Base-by-base conservation (phyloP, 768 basidiomycete species). In the Amanita pallidorosea region DNA sequence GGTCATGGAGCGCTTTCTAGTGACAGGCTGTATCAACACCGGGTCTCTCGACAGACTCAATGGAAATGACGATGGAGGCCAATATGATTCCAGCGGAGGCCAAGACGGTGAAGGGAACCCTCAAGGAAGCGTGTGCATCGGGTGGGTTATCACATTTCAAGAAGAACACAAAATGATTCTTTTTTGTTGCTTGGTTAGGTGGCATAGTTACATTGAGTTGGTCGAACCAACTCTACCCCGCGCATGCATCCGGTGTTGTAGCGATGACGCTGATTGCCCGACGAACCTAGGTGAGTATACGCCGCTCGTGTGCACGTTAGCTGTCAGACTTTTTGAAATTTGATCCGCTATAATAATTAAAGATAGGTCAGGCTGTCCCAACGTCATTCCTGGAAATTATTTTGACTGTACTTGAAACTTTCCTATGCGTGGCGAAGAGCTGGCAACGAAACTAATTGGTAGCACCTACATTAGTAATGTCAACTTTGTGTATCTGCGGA, bases 81-180 rank as follows among this genome's bases (percentile, higher is more conserved):
- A 80, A 57, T 80, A 80, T 57, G 77, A 79, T 60, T 79, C 77
- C 22, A 76, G 71, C 50, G 79, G 79, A n/a, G 79, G 79, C 2
- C 61, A 56, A 1, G 67, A 65, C 22, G 76, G 76, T n/a, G 55
- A 51, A 11, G 79, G 79, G 1, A 79, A 79, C 55, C 78, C 78
- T 2, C 61, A 63, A 35, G 76, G 71, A 7, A 78, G 75, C 55
- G 65, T 68, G 6, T 81, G 79, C 55, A 56, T 70, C 12, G 78
- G 76, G 72, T 76, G 37, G 45, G 68, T 64, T 29, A 7, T 20
- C 3, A 34, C 11, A 2, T 33, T 48, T 23, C 29, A 23, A 9
- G 38, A 41, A 52, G 3, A 27, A 29, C 37, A 25, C 36, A 25
- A 1, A 31, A 8, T 49, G 50, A 17, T 35, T 20, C n/a, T 22